Percentiles rank a stretch among this genome's conserved stretches.
Conservation (phyloP, 1,139 yeast genomes). For the Kurtzmaniella quercitrusa region DNA sequence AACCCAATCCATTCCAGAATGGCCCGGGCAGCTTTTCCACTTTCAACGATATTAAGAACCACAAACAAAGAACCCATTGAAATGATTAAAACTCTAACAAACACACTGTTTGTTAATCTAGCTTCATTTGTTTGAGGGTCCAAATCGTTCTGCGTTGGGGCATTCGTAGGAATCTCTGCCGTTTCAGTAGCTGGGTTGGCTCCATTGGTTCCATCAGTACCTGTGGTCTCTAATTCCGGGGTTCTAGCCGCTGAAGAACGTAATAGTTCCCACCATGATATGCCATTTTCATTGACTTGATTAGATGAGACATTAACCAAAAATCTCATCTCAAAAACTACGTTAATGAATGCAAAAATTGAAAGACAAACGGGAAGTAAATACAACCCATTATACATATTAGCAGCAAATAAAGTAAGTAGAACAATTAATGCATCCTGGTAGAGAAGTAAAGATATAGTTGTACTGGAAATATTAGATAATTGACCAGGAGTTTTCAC, state of each 20-base stretch:
- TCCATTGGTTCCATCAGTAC: slow-evolving; percentile 9
- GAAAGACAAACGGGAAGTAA: slow-evolving; percentile 68
- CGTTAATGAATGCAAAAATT: slow-evolving; percentile 64
- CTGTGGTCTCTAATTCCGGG: slow-evolving; percentile 10
- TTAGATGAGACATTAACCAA: slow-evolving; percentile 65
- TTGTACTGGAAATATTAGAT: slow-evolving; percentile 29
- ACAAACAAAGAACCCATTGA: slow-evolving; percentile 58
- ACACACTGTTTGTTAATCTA: slow-evolving; percentile 54
- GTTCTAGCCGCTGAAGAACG: slow-evolving; percentile 33
- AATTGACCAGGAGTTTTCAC: slow-evolving; percentile 79
- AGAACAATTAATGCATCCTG: slow-evolving; percentile 73
- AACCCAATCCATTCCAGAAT: slow-evolving; percentile 55
- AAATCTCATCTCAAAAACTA: slow-evolving; percentile 75
- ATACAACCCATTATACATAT: slow-evolving; percentile 52
- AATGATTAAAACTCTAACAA: slow-evolving; percentile 58
- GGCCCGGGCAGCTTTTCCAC: slow-evolving; percentile 48
- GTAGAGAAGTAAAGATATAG: slow-evolving; percentile 58
- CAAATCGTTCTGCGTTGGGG: neutral
- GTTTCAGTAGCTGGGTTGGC: slow-evolving; percentile 9
- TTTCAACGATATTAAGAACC: slow-evolving; percentile 48
- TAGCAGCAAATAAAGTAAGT: slow-evolving; percentile 56
- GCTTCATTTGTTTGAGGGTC: slow-evolving; percentile 41
- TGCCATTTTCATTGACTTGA: slow-evolving; percentile 69
- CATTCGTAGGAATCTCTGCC: slow-evolving; percentile 8
- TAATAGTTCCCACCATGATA: slow-evolving; percentile 61